These are phyloP conservation scores for Aspergillus thermomutatus DNA, from an alignment of 2,329 filamentous ascomycete genomes.

Conservation along the genomic window DNA sequence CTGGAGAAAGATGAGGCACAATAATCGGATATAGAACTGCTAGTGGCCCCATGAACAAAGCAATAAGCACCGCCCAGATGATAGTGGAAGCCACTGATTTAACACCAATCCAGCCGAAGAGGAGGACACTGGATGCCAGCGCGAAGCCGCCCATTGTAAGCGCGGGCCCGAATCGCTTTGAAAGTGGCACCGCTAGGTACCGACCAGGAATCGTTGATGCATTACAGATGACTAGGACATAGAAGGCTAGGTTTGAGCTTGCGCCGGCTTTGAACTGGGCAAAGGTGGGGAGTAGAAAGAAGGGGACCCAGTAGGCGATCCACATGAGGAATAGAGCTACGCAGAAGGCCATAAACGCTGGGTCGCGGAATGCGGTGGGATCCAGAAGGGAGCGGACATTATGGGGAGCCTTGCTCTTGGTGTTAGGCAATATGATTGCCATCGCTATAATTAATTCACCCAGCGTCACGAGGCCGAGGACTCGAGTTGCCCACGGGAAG, in stretches of 20 bases:
- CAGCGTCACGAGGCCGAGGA: neutral
- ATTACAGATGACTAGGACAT: conserved; percentile 2
- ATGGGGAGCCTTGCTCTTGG: neutral
- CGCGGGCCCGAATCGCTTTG: neutral
- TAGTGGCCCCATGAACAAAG: conserved; percentile 3
- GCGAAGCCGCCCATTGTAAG: conserved; percentile 1
- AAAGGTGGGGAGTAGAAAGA: conserved; percentile 3
- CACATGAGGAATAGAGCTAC: conserved; percentile 3
- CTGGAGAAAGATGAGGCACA: neutral
- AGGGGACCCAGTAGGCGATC: conserved; percentile 4
- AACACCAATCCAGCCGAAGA: conserved; percentile 1
- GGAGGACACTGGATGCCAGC: conserved; percentile 2
- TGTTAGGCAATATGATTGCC: conserved; percentile 1
- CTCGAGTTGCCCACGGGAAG: neutral
- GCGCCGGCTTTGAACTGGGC: conserved; percentile 1
- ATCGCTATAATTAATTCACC: neutral
- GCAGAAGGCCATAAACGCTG: conserved; percentile 5
- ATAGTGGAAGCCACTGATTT: neutral
- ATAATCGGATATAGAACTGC: conserved; percentile 2
- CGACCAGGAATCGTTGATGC: conserved; percentile 1
- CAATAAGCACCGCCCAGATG: conserved; percentile 2
- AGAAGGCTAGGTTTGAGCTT: conserved; percentile 4
- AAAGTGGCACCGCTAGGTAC: conserved; percentile 1
- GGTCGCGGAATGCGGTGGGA: conserved; percentile 2
- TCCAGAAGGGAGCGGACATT: neutral